Evolutionary conservation across 495 filamentous ascomycete species (phyloP), one percentile per base, ranked within the genome.

Genomic region (Penicillium macrosclerotiorum): DNA sequence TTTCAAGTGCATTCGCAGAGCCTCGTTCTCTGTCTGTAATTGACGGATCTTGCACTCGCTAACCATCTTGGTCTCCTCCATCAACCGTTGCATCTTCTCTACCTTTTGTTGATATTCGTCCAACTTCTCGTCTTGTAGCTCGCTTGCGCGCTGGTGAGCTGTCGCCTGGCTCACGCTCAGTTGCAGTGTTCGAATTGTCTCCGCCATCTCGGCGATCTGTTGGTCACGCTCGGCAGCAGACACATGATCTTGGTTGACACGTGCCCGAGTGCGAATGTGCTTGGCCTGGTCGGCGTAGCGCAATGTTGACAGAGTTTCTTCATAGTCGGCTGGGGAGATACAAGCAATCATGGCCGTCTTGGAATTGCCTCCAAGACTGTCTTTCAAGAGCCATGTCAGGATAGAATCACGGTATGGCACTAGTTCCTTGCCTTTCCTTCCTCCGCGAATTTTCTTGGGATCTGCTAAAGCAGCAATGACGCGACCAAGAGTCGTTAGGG

Each of bases 281-380:
- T 98, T 98, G 39, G 93, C 93, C 69, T 97, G 94, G 68, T 97
- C 92, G 23, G 93, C 93, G 67, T 97, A 98, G 23, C 93, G 89
- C 3, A 98, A 80, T 2, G 93, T 98, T 4, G 88, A 93, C 3
- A 98, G 83, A 0, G 93, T 97, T 62, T 98, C 93, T 41, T 98
- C 93, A 64, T 97, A 98, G 73, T 98, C 93, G 1, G 84, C 83
- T 0, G 93, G 93, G 5, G 90, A 80, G 58, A 98, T 95, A 63
- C 94, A 97, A 11, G 93, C 93, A 49, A 98, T 96, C 93, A 98
- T 98, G 30, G 93, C 93, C 5, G 93, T 98, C 65, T 97, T 98
- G 53, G 81, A 87, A 69, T 98, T 98, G 27, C 93, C 93, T 12
- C 94, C 93, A 2, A 98, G 76, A 3, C 84, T 89, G 63, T 97